Conservation (phyloP, 169 alveolate genomes). For the Plasmodium inui region DNA sequence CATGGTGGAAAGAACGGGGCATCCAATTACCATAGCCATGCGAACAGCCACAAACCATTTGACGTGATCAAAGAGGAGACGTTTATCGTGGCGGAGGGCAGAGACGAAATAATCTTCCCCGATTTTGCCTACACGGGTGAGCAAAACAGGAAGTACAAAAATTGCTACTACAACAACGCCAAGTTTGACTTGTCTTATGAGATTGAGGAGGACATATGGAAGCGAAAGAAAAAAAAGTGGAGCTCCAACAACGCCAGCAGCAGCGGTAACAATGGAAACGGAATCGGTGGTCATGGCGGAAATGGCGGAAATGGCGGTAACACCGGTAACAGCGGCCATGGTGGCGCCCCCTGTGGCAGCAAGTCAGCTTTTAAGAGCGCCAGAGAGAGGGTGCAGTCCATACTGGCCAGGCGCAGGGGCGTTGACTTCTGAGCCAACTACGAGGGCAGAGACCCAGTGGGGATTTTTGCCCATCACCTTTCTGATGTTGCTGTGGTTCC, state of each 20-base stretch:
- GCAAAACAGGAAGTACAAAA: slow-evolving; percentile 49
- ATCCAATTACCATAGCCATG: background rate
- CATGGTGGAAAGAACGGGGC: slow-evolving; percentile 13
- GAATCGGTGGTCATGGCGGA: too few species aligned
- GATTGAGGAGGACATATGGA: slow-evolving; percentile 22
- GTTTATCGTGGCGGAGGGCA: background rate
- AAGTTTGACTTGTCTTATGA: slow-evolving; percentile 66
- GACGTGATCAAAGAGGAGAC: slow-evolving; percentile 11
- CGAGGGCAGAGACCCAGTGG: background rate
- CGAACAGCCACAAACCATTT: background rate
- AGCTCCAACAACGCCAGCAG: background rate
- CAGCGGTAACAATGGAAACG: background rate
- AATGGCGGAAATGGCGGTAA: too few species aligned
- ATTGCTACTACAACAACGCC: slow-evolving; percentile 40
- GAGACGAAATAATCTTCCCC: slow-evolving; percentile 6
- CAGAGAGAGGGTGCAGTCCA: slow-evolving; percentile 47
- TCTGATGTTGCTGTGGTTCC: background rate
- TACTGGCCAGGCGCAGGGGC: slow-evolving; percentile 56
- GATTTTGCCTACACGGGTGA: slow-evolving; percentile 3
- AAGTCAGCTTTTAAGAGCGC: slow-evolving; percentile 39
- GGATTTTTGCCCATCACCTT: background rate
- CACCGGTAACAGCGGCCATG: background rate
- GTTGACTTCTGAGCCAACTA: background rate
- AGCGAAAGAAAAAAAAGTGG: slow-evolving; percentile 36
- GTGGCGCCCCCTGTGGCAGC: background rate